Base-by-base conservation (phyloP, 768 basidiomycete genomes). In the Nevesoporus exiguus region DNA sequence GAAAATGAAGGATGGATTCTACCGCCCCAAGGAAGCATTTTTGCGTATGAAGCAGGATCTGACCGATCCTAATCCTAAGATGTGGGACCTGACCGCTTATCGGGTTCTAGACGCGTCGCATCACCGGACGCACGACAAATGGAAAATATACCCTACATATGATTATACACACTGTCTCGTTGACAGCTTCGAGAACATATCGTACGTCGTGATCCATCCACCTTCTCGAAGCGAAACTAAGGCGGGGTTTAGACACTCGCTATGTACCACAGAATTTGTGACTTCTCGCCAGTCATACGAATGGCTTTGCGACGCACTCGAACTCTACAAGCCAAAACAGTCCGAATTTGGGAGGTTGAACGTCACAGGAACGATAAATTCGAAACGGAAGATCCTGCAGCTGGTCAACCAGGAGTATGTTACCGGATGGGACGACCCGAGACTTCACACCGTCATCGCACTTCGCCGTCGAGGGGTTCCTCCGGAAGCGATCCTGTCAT, bases 41-140 rank as follows among this genome's bases (percentile, higher is more conserved):
- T 73, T 99, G 46, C 84, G 97, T 34, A 98, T 99, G 97, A 99
- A 99, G 74, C 92, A 95, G 74, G 92, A 98, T 67, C 74, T 98
- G 25, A 78, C 83, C 43, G 90, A 92, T 56, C 88, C 89, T 13
- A 99, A 98, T 71, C 96, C 96, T 11, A 93, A 94, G 73, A 98
- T 99, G 97, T 99, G 97, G 97, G 97, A 99, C 74, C 73, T 97
- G 51, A 90, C 97, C 33, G 96, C 96, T 7, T 99, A 98, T 69
- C 87, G 97, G 25, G 92, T 98, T 15, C 79, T 98, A 49, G 82
- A 89, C 47, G 83, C 92, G 2, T 84, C 90, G 29, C 97, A 99
- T 71, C 96, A 98, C 65, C 84, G 97, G 22, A 98, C 97, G 1
- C 84, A 84, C 10, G 85, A 87, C 69, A 90, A 88, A 65, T 99